Conservation (phyloP, 1,284 basidiomycete genomes). For the Microbotryomycetes sp. region DNA sequence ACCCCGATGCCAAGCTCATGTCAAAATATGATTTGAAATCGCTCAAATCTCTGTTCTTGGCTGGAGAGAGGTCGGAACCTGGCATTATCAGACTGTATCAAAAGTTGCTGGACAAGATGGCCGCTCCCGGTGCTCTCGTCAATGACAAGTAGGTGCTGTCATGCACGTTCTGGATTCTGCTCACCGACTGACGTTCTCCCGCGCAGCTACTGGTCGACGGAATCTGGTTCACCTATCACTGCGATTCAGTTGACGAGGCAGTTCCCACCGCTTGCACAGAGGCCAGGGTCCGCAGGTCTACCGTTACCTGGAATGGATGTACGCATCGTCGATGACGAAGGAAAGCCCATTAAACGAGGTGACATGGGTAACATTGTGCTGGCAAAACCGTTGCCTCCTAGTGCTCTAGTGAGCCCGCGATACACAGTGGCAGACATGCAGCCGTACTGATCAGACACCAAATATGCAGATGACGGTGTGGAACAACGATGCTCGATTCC, state of each 20-base stretch:
- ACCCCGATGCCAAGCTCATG: conserved; percentile 37
- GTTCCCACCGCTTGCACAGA: conserved; percentile 30
- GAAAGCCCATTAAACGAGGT: conserved; percentile 32
- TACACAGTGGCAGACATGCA: too few relatives aligned
- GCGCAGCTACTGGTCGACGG: conserved; percentile 37
- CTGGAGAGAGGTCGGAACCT: conserved; percentile 38
- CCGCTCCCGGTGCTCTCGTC: conserved; percentile 36
- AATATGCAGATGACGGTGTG: conserved; percentile 31
- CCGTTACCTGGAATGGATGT: conserved; percentile 40
- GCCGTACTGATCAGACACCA: too few relatives aligned
- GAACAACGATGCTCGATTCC: conserved; percentile 36
- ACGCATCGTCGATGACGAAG: conserved; percentile 39
- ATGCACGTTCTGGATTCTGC: not conserved
- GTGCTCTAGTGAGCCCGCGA: conserved; percentile 24
- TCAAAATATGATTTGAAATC: conserved; percentile 32
- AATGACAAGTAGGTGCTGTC: conserved; percentile 34
- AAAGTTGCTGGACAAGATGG: conserved; percentile 33
- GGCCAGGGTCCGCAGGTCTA: conserved; percentile 37
- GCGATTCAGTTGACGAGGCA: conserved; percentile 34
- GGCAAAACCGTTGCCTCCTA: conserved; percentile 34
- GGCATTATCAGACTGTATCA: conserved; percentile 37
- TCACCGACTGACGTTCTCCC: not conserved
- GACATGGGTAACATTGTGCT: conserved; percentile 41
- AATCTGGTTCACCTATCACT: conserved; percentile 38
- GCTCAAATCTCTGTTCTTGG: conserved; percentile 38